These are phyloP conservation scores for Iris pallida DNA, from an alignment of 116 monocot genomes.

Conservation along the genomic window DNA sequence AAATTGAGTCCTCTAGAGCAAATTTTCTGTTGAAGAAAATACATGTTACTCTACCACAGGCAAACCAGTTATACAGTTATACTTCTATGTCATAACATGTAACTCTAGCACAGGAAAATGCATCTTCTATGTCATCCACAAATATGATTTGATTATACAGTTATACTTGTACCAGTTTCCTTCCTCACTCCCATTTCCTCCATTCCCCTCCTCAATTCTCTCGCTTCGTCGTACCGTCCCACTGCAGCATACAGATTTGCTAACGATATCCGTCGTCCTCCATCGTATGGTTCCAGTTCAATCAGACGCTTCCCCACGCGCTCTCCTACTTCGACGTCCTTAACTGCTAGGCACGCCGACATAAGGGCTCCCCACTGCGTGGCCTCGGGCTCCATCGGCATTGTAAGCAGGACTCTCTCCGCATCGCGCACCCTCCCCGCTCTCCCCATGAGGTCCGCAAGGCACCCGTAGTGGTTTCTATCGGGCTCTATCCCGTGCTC, in stretches of 20 bases:
- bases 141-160: background rate
- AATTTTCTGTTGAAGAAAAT: no score
- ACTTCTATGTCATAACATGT: no score
- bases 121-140: no score
- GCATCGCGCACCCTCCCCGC: slow-evolving; percentile 37
- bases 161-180: slow-evolving; percentile 24
- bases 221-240: slow-evolving; percentile 30
- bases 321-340: slow-evolving; percentile 19
- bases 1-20: no score
- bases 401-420: slow-evolving; percentile 25
- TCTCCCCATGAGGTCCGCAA: slow-evolving; percentile 36
- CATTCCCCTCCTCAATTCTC: slow-evolving; percentile 29
- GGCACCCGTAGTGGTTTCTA: slow-evolving; percentile 42
- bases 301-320: slow-evolving; percentile 36
- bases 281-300: slow-evolving; percentile 34
- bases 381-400: slow-evolving; percentile 45
- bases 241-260: slow-evolving; percentile 28
- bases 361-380: slow-evolving; percentile 52
- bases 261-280: slow-evolving; percentile 23
- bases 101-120: no score
- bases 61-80: no score
- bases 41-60: no score
- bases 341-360: slow-evolving; percentile 36
- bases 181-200: slow-evolving; percentile 28
- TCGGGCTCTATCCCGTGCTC: slow-evolving; percentile 19